Percentiles rank a stretch among this genome's conserved stretches.
Conservation (phyloP, 805 yeast genomes). For the Nadsonia fulvescens region DNA sequence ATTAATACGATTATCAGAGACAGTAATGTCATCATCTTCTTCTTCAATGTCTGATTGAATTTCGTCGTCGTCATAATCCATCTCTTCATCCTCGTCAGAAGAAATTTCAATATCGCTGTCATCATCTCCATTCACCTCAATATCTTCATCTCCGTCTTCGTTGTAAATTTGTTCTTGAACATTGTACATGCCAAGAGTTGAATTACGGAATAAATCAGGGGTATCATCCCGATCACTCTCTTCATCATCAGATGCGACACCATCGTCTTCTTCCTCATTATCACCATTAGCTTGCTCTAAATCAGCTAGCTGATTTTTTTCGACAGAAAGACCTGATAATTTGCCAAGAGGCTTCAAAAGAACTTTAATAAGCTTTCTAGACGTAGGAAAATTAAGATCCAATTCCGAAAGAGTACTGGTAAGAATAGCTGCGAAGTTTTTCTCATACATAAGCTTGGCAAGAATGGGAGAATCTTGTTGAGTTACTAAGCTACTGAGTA, state of each 20-base stretch:
- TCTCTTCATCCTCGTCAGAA: slow-evolving; percentile 3
- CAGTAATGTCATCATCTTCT: slow-evolving; percentile 3
- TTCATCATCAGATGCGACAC: slow-evolving; percentile 21
- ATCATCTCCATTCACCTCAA: slow-evolving; percentile 4
- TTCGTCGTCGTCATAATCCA: slow-evolving; percentile 2
- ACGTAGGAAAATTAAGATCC: slow-evolving; percentile 57
- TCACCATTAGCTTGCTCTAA: slow-evolving; percentile 19
- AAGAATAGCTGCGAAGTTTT: slow-evolving; percentile 30
- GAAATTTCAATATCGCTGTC: slow-evolving; percentile 2
- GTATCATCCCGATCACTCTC: slow-evolving; percentile 37
- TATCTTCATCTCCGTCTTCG: slow-evolving; percentile 6
- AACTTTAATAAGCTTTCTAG: slow-evolving; percentile 39
- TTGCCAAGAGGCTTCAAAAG: slow-evolving; percentile 39
- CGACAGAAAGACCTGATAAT: slow-evolving; percentile 27
- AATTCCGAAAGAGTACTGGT: slow-evolving; percentile 42
- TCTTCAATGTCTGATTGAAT: slow-evolving; percentile 1
- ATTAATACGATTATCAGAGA: too few relatives aligned
- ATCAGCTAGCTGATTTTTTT: slow-evolving; percentile 14
- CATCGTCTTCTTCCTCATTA: slow-evolving; percentile 33
- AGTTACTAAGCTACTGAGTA: too few relatives aligned
- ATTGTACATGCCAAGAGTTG: slow-evolving; percentile 89
- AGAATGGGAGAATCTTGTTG: slow-evolving; percentile 39
- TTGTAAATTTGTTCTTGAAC: slow-evolving; percentile 34
- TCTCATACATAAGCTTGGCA: slow-evolving; percentile 50
- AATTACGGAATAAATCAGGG: slow-evolving; percentile 69